Percentiles rank a stretch among this genome's conserved stretches.
Evolutionary conservation across 352 stramenopile genomes (phyloP).

Genomic region (Pythium rhizo-oryzae): DNA sequence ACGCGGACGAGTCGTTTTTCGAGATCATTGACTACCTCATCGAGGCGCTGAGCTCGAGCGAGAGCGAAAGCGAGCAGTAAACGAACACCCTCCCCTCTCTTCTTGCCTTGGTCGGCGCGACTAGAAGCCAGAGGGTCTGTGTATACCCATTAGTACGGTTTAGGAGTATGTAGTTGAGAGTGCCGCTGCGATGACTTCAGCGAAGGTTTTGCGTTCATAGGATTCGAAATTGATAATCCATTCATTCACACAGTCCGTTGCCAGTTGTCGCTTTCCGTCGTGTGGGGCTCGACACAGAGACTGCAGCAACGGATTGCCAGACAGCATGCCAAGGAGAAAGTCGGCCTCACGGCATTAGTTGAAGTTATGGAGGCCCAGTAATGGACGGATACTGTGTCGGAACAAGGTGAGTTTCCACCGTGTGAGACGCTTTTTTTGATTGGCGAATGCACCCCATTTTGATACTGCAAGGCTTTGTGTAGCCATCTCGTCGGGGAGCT

Average conservation of each 20-base stretch:
- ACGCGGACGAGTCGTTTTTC: constrained; percentile 13
- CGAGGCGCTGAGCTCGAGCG: constrained; percentile 22
- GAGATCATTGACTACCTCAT: constrained; percentile 21
- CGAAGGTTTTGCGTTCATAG: background rate
- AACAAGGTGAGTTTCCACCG: background rate
- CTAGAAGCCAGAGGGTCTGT: too few relatives aligned
- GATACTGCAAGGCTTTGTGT: background rate
- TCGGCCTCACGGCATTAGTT: too few relatives aligned
- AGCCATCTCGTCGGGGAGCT: background rate
- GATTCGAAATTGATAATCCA: too few relatives aligned
- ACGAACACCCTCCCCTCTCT: background rate
- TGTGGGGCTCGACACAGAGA: background rate
- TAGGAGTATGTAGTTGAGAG: background rate
- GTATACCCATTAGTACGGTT: too few relatives aligned
- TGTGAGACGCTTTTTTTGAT: too few relatives aligned
- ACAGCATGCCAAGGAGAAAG: too few relatives aligned
- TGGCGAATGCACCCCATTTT: background rate
- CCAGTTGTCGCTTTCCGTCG: too few relatives aligned
- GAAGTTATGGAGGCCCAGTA: too few relatives aligned
- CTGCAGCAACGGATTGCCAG: background rate
- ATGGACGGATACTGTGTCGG: too few relatives aligned
- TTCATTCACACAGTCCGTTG: too few relatives aligned
- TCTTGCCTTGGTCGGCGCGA: background rate
- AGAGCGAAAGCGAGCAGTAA: constrained; percentile 15
- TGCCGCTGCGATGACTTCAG: background rate